These are phyloP conservation scores for Pyricularia sp. DNA, from an alignment of 2,329 filamentous ascomycete species.

Conservation along the genomic window DNA sequence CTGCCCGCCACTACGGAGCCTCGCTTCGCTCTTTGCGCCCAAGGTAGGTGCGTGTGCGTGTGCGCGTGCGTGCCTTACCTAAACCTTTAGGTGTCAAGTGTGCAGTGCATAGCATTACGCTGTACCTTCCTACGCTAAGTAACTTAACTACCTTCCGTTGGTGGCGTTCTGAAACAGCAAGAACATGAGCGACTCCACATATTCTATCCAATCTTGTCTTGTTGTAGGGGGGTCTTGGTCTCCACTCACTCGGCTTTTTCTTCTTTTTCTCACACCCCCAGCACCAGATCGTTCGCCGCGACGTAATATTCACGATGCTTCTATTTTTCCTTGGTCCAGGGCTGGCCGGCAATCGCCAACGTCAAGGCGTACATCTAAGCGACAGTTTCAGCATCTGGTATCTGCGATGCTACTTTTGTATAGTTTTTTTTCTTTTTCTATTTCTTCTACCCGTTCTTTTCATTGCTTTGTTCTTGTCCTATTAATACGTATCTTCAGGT, in stretches of 20 bases:
- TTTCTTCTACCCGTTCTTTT: not conserved
- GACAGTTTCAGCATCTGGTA: not conserved
- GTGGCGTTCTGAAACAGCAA: not conserved
- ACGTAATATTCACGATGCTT: not conserved
- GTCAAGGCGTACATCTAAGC: not conserved
- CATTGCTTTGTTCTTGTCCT: slow-evolving; percentile 6
- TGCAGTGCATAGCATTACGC: not conserved
- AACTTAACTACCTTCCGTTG: not conserved
- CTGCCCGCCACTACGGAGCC: not conserved
- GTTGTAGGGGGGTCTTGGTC: not conserved
- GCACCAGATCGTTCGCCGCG: not conserved
- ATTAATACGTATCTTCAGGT: slow-evolving; percentile 20
- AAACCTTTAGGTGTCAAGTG: not conserved
- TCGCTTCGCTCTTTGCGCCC: not conserved
- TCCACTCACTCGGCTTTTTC: not conserved
- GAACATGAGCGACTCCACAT: not conserved
- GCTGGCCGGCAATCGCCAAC: not conserved
- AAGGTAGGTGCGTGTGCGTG: not conserved
- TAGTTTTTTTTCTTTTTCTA: too few relatives aligned
- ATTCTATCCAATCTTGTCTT: not conserved
- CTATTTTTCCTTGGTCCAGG: not conserved
- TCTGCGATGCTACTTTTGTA: not conserved
- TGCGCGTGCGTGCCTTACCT: not conserved
- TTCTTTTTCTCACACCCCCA: not conserved
- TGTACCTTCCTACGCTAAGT: not conserved